Percentiles rank a stretch among this genome's conserved stretches.
phyloP scores from a whole-genome alignment of 306 rosid species.

The Vigna mungo region DNA sequence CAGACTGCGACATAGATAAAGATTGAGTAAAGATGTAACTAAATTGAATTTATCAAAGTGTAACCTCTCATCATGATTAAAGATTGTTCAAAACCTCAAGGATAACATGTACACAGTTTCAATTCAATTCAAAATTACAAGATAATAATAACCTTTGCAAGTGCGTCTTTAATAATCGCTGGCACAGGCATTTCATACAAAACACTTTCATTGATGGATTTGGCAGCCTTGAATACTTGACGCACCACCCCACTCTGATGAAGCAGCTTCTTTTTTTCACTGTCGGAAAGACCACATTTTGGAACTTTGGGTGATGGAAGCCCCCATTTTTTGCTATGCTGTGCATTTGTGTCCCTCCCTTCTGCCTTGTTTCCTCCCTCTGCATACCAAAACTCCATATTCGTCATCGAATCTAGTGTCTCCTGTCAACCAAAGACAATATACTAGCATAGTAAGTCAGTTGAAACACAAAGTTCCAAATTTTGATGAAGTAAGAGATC shows the following conservation, averaged over 20 bases:
- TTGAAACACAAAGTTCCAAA: constrained; percentile 29
- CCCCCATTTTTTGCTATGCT: constrained; percentile 86
- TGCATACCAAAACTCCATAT: constrained; percentile 85
- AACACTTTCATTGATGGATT: constrained; percentile 79
- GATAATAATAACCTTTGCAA: constrained; percentile 70
- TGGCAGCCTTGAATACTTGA: constrained; percentile 94
- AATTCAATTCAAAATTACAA: constrained; percentile 27
- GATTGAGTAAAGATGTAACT: constrained; percentile 32
- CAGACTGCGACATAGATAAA: constrained; percentile 63
- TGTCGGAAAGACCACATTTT: constrained; percentile 74
- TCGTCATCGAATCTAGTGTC: constrained; percentile 83
- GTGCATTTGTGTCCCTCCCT: constrained; percentile 56
- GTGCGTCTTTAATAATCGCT: constrained; percentile 63
- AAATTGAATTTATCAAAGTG: not conserved
- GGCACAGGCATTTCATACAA: constrained; percentile 93
- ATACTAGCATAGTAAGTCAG: not conserved
- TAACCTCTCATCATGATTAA: not conserved
- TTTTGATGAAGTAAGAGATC: constrained; percentile 40
- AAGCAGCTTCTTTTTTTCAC: constrained; percentile 64
- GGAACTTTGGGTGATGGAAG: constrained; percentile 88
- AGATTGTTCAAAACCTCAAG: constrained; percentile 12
- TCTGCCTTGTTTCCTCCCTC: constrained; percentile 88
- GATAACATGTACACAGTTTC: constrained; percentile 24
- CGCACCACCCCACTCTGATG: constrained; percentile 72
- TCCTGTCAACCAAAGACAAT: constrained; percentile 59